Evolutionary conservation across 805 yeast species (phyloP).

Genomic region (Wickerhamiella allomyrinae): DNA sequence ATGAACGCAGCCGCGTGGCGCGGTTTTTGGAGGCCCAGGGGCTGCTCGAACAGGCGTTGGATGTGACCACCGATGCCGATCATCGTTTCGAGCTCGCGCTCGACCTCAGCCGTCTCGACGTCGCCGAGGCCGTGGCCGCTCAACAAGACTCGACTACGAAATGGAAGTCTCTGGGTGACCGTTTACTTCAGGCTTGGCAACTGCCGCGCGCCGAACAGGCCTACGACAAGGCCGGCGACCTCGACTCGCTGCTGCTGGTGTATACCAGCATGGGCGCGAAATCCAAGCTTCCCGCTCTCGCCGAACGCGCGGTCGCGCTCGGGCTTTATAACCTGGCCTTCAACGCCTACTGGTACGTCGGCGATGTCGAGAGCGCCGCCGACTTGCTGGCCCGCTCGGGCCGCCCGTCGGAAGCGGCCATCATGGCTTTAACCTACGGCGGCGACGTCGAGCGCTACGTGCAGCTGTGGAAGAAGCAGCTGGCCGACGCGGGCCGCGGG

Average conservation of each 20-base stretch:
- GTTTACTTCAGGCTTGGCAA: constrained; percentile 65
- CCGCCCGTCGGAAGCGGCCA: constrained; percentile 71
- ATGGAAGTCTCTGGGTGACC: constrained; percentile 89
- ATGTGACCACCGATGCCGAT: constrained; percentile 73
- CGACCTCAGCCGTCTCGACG: constrained; percentile 50
- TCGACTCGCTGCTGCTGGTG: constrained; percentile 65
- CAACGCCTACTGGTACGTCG: constrained; percentile 78
- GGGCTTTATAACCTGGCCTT: constrained; percentile 87
- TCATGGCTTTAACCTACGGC: constrained; percentile 63
- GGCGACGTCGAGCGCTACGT: constrained; percentile 36
- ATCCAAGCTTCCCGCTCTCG: constrained; percentile 45
- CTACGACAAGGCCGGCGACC: constrained; percentile 64
- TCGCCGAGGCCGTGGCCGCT: constrained; percentile 54
- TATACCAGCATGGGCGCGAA: constrained; percentile 69
- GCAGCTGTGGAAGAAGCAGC: constrained; percentile 50
- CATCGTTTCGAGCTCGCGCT: constrained; percentile 86
- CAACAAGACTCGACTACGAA: constrained; percentile 29
- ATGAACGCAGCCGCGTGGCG: constrained; percentile 63
- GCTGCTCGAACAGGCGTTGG: constrained; percentile 64
- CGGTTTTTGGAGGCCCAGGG: constrained; percentile 92
- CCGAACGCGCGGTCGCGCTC: constrained; percentile 46
- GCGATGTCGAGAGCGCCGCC: constrained; percentile 50
- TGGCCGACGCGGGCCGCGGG: constrained; percentile 37
- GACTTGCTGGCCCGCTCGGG: constrained; percentile 52
- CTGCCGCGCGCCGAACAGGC: constrained; percentile 67